Percentiles rank a stretch among this genome's conserved stretches.
Evolutionary conservation across 345 rosid species (phyloP).

Genomic region (Gossypium thurberi): DNA sequence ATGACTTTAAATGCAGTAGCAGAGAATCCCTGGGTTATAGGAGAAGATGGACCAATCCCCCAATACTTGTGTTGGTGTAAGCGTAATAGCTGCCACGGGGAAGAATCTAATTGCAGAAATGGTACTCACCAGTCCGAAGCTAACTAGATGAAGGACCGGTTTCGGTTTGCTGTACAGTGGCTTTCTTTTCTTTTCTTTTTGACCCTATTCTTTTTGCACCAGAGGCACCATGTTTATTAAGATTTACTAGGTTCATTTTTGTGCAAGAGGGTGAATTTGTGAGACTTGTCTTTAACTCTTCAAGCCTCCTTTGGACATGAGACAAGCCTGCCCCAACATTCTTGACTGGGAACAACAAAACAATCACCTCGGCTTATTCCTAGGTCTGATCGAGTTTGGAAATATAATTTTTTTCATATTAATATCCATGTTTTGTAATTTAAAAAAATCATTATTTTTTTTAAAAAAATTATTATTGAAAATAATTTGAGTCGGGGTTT

Average conservation of each 20-base stretch:
- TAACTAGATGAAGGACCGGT: constrained; percentile 19
- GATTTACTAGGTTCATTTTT: not conserved
- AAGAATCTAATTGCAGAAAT: constrained; percentile 23
- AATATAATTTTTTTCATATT: not conserved
- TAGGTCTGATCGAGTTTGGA: not conserved
- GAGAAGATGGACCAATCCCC: constrained; percentile 63
- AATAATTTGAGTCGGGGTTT: not conserved
- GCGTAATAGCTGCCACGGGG: constrained; percentile 34
- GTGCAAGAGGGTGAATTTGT: not conserved
- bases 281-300: not conserved
- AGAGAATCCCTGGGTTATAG: constrained; percentile 70
- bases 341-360: not conserved
- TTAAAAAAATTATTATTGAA: too few species aligned
- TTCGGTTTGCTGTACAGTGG: constrained; percentile 24
- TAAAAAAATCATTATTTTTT: not conserved
- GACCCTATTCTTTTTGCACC: not conserved
- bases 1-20: constrained; percentile 65
- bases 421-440: not conserved
- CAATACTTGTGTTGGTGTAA: constrained; percentile 78
- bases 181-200: not conserved
- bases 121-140: constrained; percentile 2
- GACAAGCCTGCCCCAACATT: not conserved
- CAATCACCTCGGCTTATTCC: not conserved
- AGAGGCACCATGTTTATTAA: not conserved
- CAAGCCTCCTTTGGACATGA: not conserved